These are phyloP conservation scores for Tausonia pullulans DNA, from an alignment of 1,284 basidiomycete genomes.

Conservation along the genomic window DNA sequence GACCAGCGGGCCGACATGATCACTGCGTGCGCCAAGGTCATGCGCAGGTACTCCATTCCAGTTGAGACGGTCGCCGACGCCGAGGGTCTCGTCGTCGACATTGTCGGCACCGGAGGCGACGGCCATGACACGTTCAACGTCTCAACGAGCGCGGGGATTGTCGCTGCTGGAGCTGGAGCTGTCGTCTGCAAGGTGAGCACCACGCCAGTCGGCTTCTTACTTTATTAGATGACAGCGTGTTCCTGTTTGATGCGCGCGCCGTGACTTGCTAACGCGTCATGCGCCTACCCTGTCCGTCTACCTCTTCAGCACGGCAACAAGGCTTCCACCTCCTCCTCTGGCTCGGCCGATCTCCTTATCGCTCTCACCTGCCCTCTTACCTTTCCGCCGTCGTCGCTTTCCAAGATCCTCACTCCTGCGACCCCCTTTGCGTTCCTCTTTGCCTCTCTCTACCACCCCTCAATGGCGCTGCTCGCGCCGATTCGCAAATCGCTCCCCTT, in stretches of 20 bases:
- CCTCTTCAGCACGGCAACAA: constrained; percentile 68
- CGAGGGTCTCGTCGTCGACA: constrained; percentile 39
- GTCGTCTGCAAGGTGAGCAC: constrained; percentile 74
- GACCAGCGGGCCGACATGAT: constrained; percentile 64
- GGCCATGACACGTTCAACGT: constrained; percentile 97
- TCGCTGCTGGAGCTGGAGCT: constrained; percentile 88
- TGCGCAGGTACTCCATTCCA: constrained; percentile 52
- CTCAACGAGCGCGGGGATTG: constrained; percentile 85
- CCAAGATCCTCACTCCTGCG: constrained; percentile 36
- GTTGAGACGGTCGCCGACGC: constrained; percentile 36
- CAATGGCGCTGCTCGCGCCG: constrained; percentile 72
- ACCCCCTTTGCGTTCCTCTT: constrained; percentile 87
- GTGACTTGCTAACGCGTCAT: constrained; percentile 1
- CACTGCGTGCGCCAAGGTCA: constrained; percentile 60
- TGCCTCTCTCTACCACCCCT: constrained; percentile 85
- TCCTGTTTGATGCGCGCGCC: background rate
- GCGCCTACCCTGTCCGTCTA: background rate
- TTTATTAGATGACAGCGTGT: background rate
- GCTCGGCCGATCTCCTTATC: constrained; percentile 85
- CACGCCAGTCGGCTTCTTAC: background rate
- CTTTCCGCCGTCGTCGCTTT: constrained; percentile 50
- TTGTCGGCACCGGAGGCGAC: constrained; percentile 81
- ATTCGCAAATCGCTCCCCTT: constrained; percentile 80
- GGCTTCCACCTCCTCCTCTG: constrained; percentile 88
- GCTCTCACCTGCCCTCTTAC: constrained; percentile 72